Evolutionary conservation across 106 monocot genomes (phyloP).

Genomic region (Ottelia alismoides): DNA sequence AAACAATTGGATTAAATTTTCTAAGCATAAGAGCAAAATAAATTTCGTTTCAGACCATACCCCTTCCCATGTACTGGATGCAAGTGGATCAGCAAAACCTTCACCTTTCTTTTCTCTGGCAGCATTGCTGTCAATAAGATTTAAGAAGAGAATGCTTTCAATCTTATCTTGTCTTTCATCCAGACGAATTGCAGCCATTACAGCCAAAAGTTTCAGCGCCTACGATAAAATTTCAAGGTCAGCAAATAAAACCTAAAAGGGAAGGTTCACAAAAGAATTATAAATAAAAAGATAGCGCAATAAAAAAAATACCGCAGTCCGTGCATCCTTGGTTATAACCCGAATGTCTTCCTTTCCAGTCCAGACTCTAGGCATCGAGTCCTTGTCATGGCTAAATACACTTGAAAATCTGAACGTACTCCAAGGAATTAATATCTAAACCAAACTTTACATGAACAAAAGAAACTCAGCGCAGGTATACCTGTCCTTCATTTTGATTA

Average conservation of each 20-base stretch:
- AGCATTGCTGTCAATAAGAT: slow-evolving; percentile 46
- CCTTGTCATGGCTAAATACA: slow-evolving; percentile 46
- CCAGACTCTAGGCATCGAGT: slow-evolving; percentile 72
- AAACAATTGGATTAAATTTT: no score
- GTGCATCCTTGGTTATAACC: slow-evolving; percentile 36
- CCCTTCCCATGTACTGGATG: slow-evolving; percentile 68
- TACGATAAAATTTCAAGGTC: slow-evolving; percentile 4
- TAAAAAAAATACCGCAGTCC: slow-evolving; percentile 20
- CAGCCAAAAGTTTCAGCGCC: slow-evolving; percentile 67
- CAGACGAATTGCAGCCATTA: slow-evolving; percentile 50
- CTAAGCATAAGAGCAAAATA: no score
- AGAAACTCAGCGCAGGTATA: slow-evolving; percentile 3
- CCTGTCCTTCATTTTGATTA: slow-evolving; percentile 71
- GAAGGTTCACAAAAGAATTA: no score
- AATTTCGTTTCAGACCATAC: no score
- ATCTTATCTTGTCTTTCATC: slow-evolving; percentile 55
- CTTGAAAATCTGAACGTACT: slow-evolving; percentile 41
- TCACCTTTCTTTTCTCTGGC: slow-evolving; percentile 33
- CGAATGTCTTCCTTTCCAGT: slow-evolving; percentile 58
- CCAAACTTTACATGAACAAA: neutral
- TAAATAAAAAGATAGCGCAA: neutral
- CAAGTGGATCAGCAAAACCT: slow-evolving; percentile 39
- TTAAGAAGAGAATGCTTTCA: slow-evolving; percentile 45
- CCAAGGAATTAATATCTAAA: neutral
- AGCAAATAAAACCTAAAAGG: neutral